phyloP scores from a whole-genome alignment of 2,329 filamentous ascomycete genomes.

The Tolypocladium guangdongense region DNA sequence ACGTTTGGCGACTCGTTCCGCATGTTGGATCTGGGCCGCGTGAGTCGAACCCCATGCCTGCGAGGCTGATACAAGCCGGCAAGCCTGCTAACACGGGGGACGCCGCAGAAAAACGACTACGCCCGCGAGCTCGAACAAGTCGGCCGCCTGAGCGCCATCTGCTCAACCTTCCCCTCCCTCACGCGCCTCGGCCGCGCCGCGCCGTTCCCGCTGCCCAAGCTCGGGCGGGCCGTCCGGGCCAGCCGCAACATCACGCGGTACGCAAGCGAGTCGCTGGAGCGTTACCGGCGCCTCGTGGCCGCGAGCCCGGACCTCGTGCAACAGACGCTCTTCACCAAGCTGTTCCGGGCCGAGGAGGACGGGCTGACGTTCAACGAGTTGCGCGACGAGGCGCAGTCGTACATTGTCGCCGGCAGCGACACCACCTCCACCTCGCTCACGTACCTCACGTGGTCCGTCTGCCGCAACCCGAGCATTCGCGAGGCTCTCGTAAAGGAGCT shows the following conservation, averaged over 20 bases:
- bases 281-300: conserved; percentile 13
- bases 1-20: conserved; percentile 45
- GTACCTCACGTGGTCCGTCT: conserved; percentile 32
- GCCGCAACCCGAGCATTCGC: conserved; percentile 16
- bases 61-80: neutral
- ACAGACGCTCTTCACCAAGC: conserved; percentile 25
- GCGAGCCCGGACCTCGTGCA: conserved; percentile 9
- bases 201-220: conserved; percentile 13
- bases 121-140: conserved; percentile 24
- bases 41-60: conserved; percentile 11
- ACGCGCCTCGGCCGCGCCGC: conserved; percentile 8
- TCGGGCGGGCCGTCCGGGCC: conserved; percentile 5
- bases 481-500: conserved; percentile 24
- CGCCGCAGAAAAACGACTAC: conserved; percentile 22
- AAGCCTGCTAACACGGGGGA: neutral
- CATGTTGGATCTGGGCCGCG: conserved; percentile 38
- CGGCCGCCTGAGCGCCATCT: conserved; percentile 10
- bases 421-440: conserved; percentile 40
- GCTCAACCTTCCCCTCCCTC: conserved; percentile 17
- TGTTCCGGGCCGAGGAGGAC: conserved; percentile 21
- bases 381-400: conserved; percentile 25
- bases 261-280: conserved; percentile 15
- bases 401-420: conserved; percentile 40
- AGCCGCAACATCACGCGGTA: conserved; percentile 11
- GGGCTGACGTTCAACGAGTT: conserved; percentile 21